Conservation (phyloP, 805 yeast genomes). For the Saccharomycopsis schoenii region DNA sequence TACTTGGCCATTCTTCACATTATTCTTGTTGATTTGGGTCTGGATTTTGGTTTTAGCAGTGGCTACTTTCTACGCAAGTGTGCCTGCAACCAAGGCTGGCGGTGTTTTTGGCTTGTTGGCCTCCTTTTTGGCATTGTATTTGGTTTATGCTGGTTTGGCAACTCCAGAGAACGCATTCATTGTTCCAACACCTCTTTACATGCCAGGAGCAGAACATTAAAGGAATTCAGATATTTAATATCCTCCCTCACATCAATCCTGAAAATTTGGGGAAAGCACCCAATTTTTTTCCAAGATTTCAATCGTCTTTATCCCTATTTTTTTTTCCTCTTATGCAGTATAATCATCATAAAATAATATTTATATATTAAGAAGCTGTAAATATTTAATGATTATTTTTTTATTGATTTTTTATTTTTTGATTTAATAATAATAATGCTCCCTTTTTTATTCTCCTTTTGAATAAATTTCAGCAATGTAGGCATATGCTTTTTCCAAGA, state of each 20-base stretch:
- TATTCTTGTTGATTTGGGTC: conserved; percentile 42
- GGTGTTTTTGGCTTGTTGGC: conserved; percentile 47
- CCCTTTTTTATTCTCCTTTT: too few species aligned
- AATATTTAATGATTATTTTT: too few species aligned
- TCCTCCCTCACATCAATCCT: too few species aligned
- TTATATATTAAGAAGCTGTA: too few species aligned
- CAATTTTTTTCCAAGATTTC: too few species aligned
- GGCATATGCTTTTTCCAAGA: too few species aligned
- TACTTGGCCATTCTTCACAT: conserved; percentile 50
- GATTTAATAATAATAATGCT: too few species aligned
- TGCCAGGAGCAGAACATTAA: conserved; percentile 17
- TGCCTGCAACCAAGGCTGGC: conserved; percentile 35
- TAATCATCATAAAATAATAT: too few species aligned
- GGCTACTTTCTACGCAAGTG: conserved; percentile 38
- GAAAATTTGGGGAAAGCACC: too few species aligned
- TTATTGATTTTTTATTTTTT: too few species aligned
- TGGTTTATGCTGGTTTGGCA: conserved; percentile 53
- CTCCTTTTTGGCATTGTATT: conserved; percentile 46
- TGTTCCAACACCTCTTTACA: conserved; percentile 17
- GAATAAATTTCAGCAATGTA: too few species aligned
- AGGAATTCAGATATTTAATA: neutral
- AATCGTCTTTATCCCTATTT: neutral
- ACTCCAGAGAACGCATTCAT: conserved; percentile 49
- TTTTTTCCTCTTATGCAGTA: neutral
- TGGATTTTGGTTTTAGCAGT: conserved; percentile 47